Percentiles rank a stretch among this genome's conserved stretches.
Conservation (phyloP, 2,329 filamentous ascomycete genomes). For the Hypomyces rosellus region DNA sequence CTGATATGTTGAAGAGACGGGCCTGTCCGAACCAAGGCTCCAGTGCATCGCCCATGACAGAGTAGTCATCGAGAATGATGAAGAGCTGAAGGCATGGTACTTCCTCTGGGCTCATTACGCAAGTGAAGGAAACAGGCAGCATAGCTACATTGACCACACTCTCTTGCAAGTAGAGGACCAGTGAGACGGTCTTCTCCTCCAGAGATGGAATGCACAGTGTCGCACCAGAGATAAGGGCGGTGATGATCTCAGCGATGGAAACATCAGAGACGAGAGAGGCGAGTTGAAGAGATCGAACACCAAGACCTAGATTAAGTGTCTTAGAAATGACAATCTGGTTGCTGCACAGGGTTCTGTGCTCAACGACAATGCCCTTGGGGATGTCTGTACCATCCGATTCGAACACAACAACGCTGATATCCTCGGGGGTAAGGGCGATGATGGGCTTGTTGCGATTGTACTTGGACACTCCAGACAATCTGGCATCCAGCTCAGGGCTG, state of each 20-base stretch:
- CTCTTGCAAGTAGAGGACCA: too few relatives aligned
- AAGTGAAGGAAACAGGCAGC: too few relatives aligned
- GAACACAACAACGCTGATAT: not conserved
- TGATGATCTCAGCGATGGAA: constrained; percentile 8
- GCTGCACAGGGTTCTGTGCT: constrained; percentile 9
- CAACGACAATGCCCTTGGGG: constrained; percentile 3
- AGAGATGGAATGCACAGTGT: constrained; percentile 17
- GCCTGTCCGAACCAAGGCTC: too few relatives aligned
- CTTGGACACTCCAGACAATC: not conserved
- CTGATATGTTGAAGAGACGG: too few relatives aligned
- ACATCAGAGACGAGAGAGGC: constrained; percentile 14
- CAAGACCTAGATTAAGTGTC: not conserved
- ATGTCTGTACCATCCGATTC: constrained; percentile 5
- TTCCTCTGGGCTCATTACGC: too few relatives aligned
- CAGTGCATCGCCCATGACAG: too few relatives aligned
- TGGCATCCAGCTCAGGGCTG: not conserved
- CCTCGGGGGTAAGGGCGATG: not conserved
- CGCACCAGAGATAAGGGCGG: constrained; percentile 9
- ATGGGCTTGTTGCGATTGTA: too few relatives aligned
- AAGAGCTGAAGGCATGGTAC: too few relatives aligned
- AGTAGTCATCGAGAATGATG: too few relatives aligned
- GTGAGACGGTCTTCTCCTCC: too few relatives aligned
- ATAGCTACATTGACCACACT: too few relatives aligned
- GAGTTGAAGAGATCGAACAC: constrained; percentile 11
- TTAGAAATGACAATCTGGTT: constrained; percentile 1